Evolutionary conservation across 495 filamentous ascomycete species (phyloP), one percentile per base, ranked within the genome.

Genomic region (Amphirosellinia nigrospora): DNA sequence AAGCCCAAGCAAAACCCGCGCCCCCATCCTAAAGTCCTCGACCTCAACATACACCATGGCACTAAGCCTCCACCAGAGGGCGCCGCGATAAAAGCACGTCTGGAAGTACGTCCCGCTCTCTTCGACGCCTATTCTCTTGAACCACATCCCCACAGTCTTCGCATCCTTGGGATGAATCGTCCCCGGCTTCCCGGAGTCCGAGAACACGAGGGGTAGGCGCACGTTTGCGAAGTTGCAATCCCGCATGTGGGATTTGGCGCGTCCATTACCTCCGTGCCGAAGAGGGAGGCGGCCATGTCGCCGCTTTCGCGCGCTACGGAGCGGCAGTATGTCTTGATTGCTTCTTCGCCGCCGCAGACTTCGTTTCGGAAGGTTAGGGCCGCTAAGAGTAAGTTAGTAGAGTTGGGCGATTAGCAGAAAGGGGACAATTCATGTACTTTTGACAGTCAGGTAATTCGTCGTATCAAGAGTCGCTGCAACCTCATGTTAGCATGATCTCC

Each of bases 21-120:
- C 91, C 10, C 82, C 82, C 83, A 84, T 89, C 71, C 87, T 85
- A 72, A 94, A 94, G 80, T 95, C 92, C 6, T 81, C 83, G 34
- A 86, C 78, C 30, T 92, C 91, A 34, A 94, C 75, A 79, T 91
- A 96, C 0, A 91, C 79, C 84, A 93, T 90, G 30, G 81, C 91
- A 75, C 89, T 91, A 36, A 94, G 71, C 16, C 93, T 79, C 39
- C 82, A 83, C 90, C 89, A 96, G 80, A 90, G 82, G 48, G 75
- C 76, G 9, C 82, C 84, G 3, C 79, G 84, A 78, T 93, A 89
- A 19, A 80, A 78, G 53, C 86, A 84, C 1, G 89, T 78, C 73
- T 77, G 75, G 66, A 72, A 71, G 38, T 71, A 77, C 9, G 64
- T 71, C 1, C 70, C 72, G 60, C 63, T 72, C 69, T 77, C 75